Conservation (phyloP, 108 stramenopile species). For the Cyclotella atomus region DNA sequence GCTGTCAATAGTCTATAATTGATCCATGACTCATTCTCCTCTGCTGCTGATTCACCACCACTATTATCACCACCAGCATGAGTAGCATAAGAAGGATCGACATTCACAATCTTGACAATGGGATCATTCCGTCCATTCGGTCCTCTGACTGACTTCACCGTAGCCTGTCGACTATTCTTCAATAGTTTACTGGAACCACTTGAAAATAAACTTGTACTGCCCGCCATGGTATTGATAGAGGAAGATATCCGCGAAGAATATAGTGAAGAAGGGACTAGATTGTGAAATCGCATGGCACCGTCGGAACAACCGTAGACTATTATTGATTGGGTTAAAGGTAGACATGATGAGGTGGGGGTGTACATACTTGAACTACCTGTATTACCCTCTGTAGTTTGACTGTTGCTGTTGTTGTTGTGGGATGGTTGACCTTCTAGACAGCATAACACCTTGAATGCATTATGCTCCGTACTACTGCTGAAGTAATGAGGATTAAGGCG, state of each 20-base stretch:
- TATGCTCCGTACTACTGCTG: not conserved
- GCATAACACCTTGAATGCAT: slow-evolving; percentile 25
- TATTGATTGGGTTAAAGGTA: slow-evolving; percentile 27
- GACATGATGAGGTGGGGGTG: slow-evolving; percentile 16
- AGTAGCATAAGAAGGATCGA: slow-evolving; percentile 53
- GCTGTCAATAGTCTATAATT: slow-evolving; percentile 50
- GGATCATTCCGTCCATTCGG: slow-evolving; percentile 56
- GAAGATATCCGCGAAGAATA: slow-evolving; percentile 17
- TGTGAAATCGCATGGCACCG: slow-evolving; percentile 64
- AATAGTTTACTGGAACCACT: too few relatives aligned
- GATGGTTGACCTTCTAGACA: slow-evolving; percentile 41
- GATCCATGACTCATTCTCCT: not conserved
- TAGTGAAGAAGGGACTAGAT: slow-evolving; percentile 36
- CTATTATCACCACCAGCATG: too few relatives aligned
- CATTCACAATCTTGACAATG: slow-evolving; percentile 54
- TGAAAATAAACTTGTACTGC: too few relatives aligned
- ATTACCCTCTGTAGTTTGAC: too few relatives aligned
- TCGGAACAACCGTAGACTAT: slow-evolving; percentile 65
- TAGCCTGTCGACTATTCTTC: slow-evolving; percentile 23
- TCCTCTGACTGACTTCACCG: slow-evolving; percentile 58
- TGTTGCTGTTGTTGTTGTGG: slow-evolving; percentile 5
- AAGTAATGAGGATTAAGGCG: not conserved
- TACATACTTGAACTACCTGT: too few relatives aligned
- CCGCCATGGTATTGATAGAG: too few relatives aligned
- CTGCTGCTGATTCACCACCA: not conserved